A percentile compares a stretch with the other conserved stretches of the same genome.
phyloP scores from a whole-genome alignment of 352 stramenopile genomes.

The Globisporangium rhizosaccharum region DNA sequence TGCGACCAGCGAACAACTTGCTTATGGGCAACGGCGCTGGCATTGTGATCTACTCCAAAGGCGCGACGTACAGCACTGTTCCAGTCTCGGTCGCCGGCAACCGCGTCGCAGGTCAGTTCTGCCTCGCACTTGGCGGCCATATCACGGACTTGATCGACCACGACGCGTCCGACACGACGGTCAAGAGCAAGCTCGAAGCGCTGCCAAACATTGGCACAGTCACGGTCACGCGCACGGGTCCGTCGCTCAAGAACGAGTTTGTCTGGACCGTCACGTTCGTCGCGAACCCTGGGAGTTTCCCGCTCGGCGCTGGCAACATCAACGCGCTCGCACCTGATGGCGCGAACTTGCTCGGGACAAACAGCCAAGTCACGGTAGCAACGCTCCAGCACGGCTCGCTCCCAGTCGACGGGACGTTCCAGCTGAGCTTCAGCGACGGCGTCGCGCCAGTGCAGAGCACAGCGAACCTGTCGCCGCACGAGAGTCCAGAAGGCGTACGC shows the following conservation, averaged over 20 bases:
- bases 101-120: conserved; percentile 86
- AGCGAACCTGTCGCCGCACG: conserved; percentile 50
- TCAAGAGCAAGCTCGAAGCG: conserved; percentile 89
- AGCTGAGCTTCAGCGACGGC: conserved; percentile 38
- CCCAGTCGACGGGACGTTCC: conserved; percentile 58
- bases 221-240: conserved; percentile 70
- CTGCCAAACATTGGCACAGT: conserved; percentile 92
- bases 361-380: conserved; percentile 29
- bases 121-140: conserved; percentile 84
- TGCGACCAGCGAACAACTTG: conserved; percentile 68
- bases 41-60: conserved; percentile 78
- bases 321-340: conserved; percentile 34
- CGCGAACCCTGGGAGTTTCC: conserved; percentile 91
- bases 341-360: conserved; percentile 38
- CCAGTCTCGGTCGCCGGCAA: conserved; percentile 78
- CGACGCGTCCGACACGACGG: conserved; percentile 89
- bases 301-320: conserved; percentile 67
- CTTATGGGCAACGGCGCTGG: conserved; percentile 86
- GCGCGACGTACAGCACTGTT: conserved; percentile 25
- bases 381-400: conserved; percentile 41
- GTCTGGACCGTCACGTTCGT: conserved; percentile 93
- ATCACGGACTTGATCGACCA: conserved; percentile 85
- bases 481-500: conserved; percentile 34
- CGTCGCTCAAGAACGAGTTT: conserved; percentile 88
- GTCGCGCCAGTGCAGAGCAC: conserved; percentile 24